These are phyloP conservation scores for Vitis rotundifolia DNA, from an alignment of 164 flowering plant species.

Conservation along the genomic window DNA sequence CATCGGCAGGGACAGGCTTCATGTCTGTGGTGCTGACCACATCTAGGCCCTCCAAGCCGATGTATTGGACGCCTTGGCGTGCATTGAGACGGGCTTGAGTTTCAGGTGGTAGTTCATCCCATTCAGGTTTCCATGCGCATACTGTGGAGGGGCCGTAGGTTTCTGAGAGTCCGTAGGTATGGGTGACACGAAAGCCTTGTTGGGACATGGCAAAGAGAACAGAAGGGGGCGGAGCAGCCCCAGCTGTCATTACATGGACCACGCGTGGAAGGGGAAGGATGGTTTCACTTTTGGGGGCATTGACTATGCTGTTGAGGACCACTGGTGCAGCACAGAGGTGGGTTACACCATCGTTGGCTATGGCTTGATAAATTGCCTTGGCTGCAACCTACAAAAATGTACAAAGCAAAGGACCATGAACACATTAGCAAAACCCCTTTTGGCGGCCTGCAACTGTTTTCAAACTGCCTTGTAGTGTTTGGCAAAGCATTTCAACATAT, in stretches of 20 bases:
- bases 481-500: too few species aligned
- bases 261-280: constrained; percentile 77
- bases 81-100: constrained; percentile 75
- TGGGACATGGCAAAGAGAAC: constrained; percentile 66
- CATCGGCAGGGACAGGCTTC: constrained; percentile 85
- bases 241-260: constrained; percentile 89
- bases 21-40: constrained; percentile 54
- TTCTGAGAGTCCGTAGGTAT: constrained; percentile 95
- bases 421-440: too few species aligned
- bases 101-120: constrained; percentile 74
- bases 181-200: constrained; percentile 78
- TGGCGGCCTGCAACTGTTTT: too few species aligned
- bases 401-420: too few species aligned
- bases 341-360: constrained; percentile 72
- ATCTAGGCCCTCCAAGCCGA: constrained; percentile 75
- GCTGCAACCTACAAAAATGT: constrained; percentile 64
- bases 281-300: constrained; percentile 63
- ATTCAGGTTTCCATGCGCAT: constrained; percentile 96
- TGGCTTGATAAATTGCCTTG: constrained; percentile 76
- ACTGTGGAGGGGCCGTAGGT: constrained; percentile 90
- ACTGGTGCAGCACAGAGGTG: constrained; percentile 98
- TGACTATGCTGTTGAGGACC: constrained; percentile 80
- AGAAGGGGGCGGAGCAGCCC: constrained; percentile 95
- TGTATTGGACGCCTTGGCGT: constrained; percentile 86
- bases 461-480: too few species aligned